Conservation (phyloP, 306 rosid species). For the Vigna nakashimae region DNA sequence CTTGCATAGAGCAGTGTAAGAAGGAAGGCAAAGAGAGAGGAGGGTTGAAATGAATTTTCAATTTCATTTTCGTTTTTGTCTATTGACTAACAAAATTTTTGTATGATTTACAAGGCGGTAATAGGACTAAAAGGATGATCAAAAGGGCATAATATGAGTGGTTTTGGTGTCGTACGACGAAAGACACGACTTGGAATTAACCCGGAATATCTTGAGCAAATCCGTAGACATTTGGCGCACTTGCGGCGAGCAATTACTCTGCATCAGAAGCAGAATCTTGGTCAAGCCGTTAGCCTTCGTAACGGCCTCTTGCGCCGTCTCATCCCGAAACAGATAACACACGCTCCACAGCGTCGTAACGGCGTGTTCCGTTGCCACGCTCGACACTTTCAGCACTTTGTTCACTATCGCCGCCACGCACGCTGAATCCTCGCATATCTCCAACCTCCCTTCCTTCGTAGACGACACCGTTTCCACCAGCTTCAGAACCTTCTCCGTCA, state of each 20-base stretch:
- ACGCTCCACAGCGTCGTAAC: slow-evolving; percentile 89
- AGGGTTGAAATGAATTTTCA: slow-evolving; percentile 45
- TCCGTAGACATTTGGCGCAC: slow-evolving; percentile 84
- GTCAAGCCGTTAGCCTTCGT: slow-evolving; percentile 80
- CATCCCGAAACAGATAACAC: slow-evolving; percentile 73
- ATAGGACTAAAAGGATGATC: slow-evolving; percentile 1
- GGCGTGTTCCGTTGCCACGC: slow-evolving; percentile 81
- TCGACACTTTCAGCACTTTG: slow-evolving; percentile 75
- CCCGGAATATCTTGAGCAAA: slow-evolving; percentile 81
- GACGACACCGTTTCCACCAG: slow-evolving; percentile 77
- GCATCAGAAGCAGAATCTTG: slow-evolving; percentile 86
- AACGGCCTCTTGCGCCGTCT: slow-evolving; percentile 73
- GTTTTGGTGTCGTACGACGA: slow-evolving; percentile 83
- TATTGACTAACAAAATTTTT: slow-evolving; percentile 70
- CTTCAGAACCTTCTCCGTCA: slow-evolving; percentile 67
- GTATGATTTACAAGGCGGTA: slow-evolving; percentile 61
- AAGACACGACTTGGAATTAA: slow-evolving; percentile 68
- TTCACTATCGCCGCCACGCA: slow-evolving; percentile 70
- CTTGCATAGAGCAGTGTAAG: background rate
- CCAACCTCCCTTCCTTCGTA: slow-evolving; percentile 73
- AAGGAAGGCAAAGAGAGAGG: background rate
- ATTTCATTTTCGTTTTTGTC: slow-evolving; percentile 28
- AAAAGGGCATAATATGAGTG: slow-evolving; percentile 95
- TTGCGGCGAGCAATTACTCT: slow-evolving; percentile 78
- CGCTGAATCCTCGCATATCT: slow-evolving; percentile 64